Base-by-base conservation (phyloP, 2,329 filamentous ascomycete genomes). In the Hypoxylon sp. region DNA sequence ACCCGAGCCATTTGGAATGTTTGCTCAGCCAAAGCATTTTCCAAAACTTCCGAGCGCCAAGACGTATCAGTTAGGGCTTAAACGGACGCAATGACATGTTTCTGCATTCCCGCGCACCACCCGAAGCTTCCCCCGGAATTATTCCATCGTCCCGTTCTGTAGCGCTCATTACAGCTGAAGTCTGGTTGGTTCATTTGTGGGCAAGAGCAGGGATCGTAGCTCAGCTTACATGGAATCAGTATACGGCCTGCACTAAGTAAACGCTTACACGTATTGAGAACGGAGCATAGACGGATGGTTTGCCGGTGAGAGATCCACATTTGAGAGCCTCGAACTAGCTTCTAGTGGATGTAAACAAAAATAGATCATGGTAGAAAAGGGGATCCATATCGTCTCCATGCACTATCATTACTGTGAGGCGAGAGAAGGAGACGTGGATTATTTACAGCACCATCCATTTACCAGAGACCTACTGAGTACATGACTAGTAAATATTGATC, bases 231-330 rank as follows among this genome's bases (percentile, higher is more conserved):
- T 40, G 36, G 9, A 40, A 40, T 40, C 16, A 54, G 18, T 32
- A 48, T 51, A 32, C 42, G 44, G 40, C 11, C 18, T 45, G 44
- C 33, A 33, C 24, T 56, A 45, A 40, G 20, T 16, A 18, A 16
- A 51, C 52, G 53, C 61, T 51, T 64, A 53, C 44, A 64, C 56
- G 44, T 61, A 61, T 67, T 32, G 42, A 64, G 64, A 61, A 61
- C 52, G 56, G 61, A 64, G 33, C 40, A 32, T 33, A 42, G n/a
- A n/a, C n/a, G 48, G 26, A 46, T 46, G 36, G 30, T 45, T 48
- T 18, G 36, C 40, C 32, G 16, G 33, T 28, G 49, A 53, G 18
- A 49, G 32, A 22, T 8, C 53, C 58, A 51, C 49, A 18, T 18
- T 46, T n/a, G 4, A 36, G 57, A 55, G 60, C 33, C 53, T 53